Evolutionary conservation across 2,329 filamentous ascomycete species (phyloP).

Genomic region (Beauveria sp.): DNA sequence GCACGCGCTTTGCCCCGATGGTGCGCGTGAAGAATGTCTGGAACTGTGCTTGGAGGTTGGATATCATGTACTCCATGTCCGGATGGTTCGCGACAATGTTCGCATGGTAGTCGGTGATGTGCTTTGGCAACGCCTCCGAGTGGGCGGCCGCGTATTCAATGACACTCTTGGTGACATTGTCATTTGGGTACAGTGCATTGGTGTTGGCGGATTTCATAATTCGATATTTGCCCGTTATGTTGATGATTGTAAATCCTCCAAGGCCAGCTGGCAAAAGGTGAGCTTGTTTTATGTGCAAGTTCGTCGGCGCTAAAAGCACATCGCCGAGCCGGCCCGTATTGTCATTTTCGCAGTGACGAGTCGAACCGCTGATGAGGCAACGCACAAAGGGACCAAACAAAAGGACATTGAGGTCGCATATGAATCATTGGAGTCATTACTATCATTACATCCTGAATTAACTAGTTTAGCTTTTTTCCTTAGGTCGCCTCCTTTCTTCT

Average conservation of each 20-base stretch:
- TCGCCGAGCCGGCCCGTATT: neutral
- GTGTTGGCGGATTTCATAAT: conserved; percentile 31
- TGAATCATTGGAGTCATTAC: neutral
- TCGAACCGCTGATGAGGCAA: neutral
- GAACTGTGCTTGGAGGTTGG: conserved; percentile 25
- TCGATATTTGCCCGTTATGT: neutral
- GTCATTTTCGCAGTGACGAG: neutral
- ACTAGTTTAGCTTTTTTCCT: too few relatives aligned
- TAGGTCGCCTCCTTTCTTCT: too few relatives aligned
- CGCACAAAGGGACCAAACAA: neutral
- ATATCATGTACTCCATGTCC: conserved; percentile 26
- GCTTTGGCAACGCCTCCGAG: conserved; percentile 34
- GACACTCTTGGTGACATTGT: conserved; percentile 32
- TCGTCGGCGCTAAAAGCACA: conserved; percentile 1
- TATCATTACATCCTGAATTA: too few relatives aligned
- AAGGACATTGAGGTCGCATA: neutral
- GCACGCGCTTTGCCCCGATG: conserved; percentile 31
- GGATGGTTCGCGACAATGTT: conserved; percentile 17
- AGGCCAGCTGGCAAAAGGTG: neutral
- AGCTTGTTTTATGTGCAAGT: neutral
- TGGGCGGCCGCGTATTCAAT: conserved; percentile 34
- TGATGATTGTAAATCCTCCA: neutral
- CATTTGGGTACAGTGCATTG: conserved; percentile 35
- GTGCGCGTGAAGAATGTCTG: conserved; percentile 28
- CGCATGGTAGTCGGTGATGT: conserved; percentile 33